Evolutionary conservation across 2,329 filamentous ascomycete species (phyloP), one percentile per base, ranked within the genome.

Genomic region (Neurospora crassa): DNA sequence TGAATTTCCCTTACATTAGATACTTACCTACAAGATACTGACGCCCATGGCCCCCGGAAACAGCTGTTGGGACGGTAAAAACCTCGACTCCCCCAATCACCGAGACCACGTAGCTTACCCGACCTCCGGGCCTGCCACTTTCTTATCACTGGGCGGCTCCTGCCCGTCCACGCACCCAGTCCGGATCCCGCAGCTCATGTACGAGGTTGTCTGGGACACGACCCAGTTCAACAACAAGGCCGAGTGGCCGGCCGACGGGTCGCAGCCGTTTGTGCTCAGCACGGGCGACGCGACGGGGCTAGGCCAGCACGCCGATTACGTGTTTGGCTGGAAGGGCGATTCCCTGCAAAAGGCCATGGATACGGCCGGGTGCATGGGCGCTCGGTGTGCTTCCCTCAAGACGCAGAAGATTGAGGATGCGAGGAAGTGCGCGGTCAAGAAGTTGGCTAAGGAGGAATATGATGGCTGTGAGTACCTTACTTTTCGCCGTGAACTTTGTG

Each of bases 11-110:
- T 8, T 37, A 7, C 34, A 8, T 37, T 37, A 37, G 34, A 37
- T 37, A 37, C 34, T 0, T 37, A 37, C 34, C 5, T 37, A 8
- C 7, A 37, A 6, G 34, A 6, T 89, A 73, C 80, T 81, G 69
- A 87, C 70, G 86, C 2, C n/a, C n/a, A 14, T 3, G 34, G 0
- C 20, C 5, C 20, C 12, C 2, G 4, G 77, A 88, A 81, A 80
- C 16, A 84, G 83, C 40, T 85, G 84, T 79, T 85, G 84, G 83
- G 83, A 85, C 72, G 83, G 84, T 70, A 80, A 80, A 72, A 84
- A 84, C 74, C 80, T 84, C 45, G 84, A 85, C 77, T 81, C 78
- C 29, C 82, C 83, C 11, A 83, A 85, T 76, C 83, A 85, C 77
- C 80, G 83, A 70, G 78, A 79, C 71, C 81, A 83, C 75, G 81